A percentile compares a stretch with the other conserved stretches of the same genome.
These are phyloP conservation scores for Phlebiopsis gigantea DNA, from an alignment of 768 basidiomycete species.

Conservation along the genomic window DNA sequence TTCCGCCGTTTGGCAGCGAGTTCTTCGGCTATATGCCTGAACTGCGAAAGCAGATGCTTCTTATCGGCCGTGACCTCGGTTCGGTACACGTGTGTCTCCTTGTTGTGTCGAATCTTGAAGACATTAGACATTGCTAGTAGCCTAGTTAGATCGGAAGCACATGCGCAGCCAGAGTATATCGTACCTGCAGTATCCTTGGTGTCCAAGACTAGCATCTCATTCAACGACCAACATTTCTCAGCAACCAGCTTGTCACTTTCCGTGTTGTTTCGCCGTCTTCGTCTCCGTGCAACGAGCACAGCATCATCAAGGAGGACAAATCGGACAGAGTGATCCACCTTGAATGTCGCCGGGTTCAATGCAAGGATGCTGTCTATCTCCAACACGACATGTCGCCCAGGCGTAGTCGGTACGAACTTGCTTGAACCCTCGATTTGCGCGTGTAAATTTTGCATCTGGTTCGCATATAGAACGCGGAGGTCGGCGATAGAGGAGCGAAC, in stretches of 20 bases:
- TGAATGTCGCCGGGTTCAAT: conserved; percentile 94
- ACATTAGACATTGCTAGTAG: conserved; percentile 81
- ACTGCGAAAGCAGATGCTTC: conserved; percentile 75
- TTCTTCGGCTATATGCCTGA: conserved; percentile 92
- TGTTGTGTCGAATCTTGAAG: conserved; percentile 89
- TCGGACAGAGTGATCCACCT: conserved; percentile 78
- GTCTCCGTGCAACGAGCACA: conserved; percentile 78
- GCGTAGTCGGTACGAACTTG: conserved; percentile 88
- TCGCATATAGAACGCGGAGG: conserved; percentile 88
- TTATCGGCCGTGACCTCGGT: conserved; percentile 81
- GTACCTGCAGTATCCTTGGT: conserved; percentile 91
- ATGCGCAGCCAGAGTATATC: conserved; percentile 25
- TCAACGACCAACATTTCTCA: conserved; percentile 88
- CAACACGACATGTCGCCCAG: conserved; percentile 85
- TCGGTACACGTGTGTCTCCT: conserved; percentile 92
- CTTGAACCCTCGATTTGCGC: conserved; percentile 89
- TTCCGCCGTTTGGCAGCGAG: conserved; percentile 82
- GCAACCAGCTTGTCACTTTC: conserved; percentile 78
- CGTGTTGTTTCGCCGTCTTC: conserved; percentile 56
- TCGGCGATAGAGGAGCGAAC: conserved; percentile 93
- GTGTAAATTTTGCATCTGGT: conserved; percentile 90
- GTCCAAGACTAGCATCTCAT: conserved; percentile 92
- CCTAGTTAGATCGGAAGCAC: conserved; percentile 2
- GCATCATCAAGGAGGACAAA: conserved; percentile 92
- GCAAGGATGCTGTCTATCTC: conserved; percentile 81